Conservation (phyloP, 2,329 filamentous ascomycete genomes). For the Plectosphaerella plurivora region DNA sequence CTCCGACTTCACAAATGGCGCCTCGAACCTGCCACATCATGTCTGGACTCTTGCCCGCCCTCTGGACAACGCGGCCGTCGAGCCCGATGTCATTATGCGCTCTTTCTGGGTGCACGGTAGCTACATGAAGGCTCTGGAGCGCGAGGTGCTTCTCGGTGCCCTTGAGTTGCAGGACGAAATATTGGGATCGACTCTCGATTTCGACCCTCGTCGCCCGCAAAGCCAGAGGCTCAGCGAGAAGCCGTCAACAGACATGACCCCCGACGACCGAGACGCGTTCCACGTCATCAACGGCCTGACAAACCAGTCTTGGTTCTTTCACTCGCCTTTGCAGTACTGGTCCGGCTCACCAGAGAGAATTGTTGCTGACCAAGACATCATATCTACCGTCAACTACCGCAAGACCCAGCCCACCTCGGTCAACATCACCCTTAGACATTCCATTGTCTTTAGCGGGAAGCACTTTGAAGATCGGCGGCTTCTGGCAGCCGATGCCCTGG, state of each 20-base stretch:
- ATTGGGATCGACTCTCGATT: constrained; percentile 55
- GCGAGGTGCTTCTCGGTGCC: constrained; percentile 59
- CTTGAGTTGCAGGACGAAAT: constrained; percentile 67
- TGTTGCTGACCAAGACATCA: constrained; percentile 55
- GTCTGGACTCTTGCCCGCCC: constrained; percentile 75
- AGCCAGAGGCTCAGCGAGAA: constrained; percentile 19
- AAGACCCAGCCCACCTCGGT: constrained; percentile 60
- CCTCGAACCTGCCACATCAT: constrained; percentile 70
- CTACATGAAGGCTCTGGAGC: constrained; percentile 72
- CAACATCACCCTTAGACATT: constrained; percentile 71
- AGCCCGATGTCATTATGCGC: constrained; percentile 73
- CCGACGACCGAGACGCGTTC: constrained; percentile 45
- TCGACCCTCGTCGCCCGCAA: constrained; percentile 36
- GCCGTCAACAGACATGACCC: constrained; percentile 28
- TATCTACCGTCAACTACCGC: constrained; percentile 64
- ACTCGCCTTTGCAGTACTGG: constrained; percentile 83
- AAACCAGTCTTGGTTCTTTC: constrained; percentile 69
- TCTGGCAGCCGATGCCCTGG: constrained; percentile 69
- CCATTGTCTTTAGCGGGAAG: constrained; percentile 80
- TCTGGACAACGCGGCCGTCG: constrained; percentile 43
- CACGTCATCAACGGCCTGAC: constrained; percentile 57
- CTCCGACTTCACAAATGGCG: constrained; percentile 65
- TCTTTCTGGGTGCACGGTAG: constrained; percentile 78
- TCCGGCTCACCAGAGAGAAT: constrained; percentile 59
- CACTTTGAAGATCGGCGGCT: constrained; percentile 64